A percentile compares a stretch with the other conserved stretches of the same genome.
phyloP scores from a whole-genome alignment of 306 rosid genomes.

The Vicia faba region DNA sequence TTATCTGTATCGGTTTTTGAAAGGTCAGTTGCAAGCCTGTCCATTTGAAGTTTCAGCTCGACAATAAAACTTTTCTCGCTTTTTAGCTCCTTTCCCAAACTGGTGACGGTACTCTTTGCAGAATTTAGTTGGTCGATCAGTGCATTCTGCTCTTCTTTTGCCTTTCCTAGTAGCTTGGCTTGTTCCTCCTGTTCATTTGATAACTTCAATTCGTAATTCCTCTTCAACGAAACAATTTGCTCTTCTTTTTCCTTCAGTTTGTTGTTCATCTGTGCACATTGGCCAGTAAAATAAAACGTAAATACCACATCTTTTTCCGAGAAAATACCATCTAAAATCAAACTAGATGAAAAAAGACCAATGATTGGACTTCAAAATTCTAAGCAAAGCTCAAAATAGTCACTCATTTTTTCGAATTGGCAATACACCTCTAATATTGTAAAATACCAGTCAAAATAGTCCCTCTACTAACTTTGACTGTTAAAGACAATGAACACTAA shows the following conservation, averaged over 20 bases:
- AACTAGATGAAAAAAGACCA: constrained; percentile 25
- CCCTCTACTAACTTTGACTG: too few species aligned
- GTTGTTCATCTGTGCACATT: constrained; percentile 61
- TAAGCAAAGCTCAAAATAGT: too few species aligned
- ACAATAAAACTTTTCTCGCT: constrained; percentile 56
- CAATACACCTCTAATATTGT: too few species aligned
- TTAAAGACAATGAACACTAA: too few species aligned
- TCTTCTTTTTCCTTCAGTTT: constrained; percentile 76
- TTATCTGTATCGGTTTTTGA: constrained; percentile 40
- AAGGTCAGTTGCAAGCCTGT: constrained; percentile 42
- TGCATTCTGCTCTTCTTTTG: constrained; percentile 63
- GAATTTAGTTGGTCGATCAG: constrained; percentile 56
- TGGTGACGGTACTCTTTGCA: constrained; percentile 52
- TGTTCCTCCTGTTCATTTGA: constrained; percentile 64
- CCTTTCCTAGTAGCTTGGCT: constrained; percentile 63
- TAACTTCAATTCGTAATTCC: constrained; percentile 64
- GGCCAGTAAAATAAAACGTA: constrained; percentile 35
- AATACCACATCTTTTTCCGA: neutral
- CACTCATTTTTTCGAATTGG: too few species aligned
- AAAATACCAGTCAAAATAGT: too few species aligned
- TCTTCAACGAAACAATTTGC: constrained; percentile 56
- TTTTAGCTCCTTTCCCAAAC: constrained; percentile 66
- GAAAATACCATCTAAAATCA: neutral
- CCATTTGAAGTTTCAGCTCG: constrained; percentile 63
- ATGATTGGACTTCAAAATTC: neutral